Base-by-base conservation (phyloP, 257 asterid genomes). In the Plectranthus barbatus region DNA sequence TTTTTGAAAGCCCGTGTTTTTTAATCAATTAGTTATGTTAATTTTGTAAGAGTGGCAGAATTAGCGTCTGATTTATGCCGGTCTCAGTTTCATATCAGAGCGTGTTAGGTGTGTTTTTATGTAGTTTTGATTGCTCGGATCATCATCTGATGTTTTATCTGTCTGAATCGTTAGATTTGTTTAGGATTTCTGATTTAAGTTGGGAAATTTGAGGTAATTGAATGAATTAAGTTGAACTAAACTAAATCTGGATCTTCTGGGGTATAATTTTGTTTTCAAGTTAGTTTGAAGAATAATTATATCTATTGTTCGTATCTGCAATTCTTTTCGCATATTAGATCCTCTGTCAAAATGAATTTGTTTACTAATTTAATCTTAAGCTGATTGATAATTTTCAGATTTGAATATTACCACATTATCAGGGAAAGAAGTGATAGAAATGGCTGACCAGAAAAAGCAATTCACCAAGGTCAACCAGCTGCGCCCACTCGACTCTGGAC, bases 391-490 rank as follows among this genome's bases (percentile, higher is more conserved):
- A 61, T 48, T 37, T n/a, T n/a, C n/a, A n/a, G n/a, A 44, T 45
- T 67, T 41, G 51, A n/a, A n/a, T n/a, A n/a, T n/a, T 33, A 46
- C 12, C 31, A 10, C 21, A 37, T 20, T 18, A 33, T 23, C 24
- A 20, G n/a, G 44, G 52, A 12, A 33, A 19, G 5, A n/a, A n/a
- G 51, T 2, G 5, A 26, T 26, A 26, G 9, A 42, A 65, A 86
- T 87, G 95, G 84, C 91, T 74, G 95, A 87, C 49, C 91, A 79
- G 81, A 85, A 76, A 70, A 79, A 77, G 75, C 82, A 79, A 67
- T 47, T 68, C 52, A 63, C 73, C 61, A 84, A 87, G 75, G 86
- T 87, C 75, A 83, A 81, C 74, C 79, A 85, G 76, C 81, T 87
- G 42, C 95, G 94, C 50, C 95, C 95, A 0, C 69, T 62, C 47